Conservation (phyloP, 2,329 filamentous ascomycete genomes). For the Pseudopithomyces maydicus region DNA sequence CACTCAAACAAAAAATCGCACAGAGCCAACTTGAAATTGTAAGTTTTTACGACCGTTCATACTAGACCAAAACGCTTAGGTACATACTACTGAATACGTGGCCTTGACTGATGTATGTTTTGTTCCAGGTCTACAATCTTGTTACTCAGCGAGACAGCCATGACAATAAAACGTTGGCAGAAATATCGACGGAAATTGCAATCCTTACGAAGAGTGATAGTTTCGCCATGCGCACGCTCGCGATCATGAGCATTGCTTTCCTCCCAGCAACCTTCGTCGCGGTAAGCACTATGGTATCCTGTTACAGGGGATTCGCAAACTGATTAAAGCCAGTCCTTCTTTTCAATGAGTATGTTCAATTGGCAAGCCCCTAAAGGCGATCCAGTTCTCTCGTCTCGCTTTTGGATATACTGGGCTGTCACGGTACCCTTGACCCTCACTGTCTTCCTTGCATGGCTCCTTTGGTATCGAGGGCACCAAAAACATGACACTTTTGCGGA, state of each 20-base stretch:
- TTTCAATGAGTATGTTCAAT: conserved; percentile 6
- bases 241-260: conserved; percentile 1
- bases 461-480: background rate
- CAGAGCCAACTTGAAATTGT: conserved; percentile 7
- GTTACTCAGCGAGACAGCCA: conserved; percentile 4
- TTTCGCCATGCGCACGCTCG: conserved; percentile 1
- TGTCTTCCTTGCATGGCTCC: background rate
- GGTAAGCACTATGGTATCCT: background rate
- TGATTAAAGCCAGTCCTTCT: background rate
- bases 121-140: conserved; percentile 4
- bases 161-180: background rate
- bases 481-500: background rate
- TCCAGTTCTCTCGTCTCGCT: background rate
- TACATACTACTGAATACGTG: background rate
- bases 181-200: conserved; percentile 1
- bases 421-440: background rate
- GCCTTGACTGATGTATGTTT: background rate
- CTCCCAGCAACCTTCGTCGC: conserved; percentile 1
- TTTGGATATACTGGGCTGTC: conserved; percentile 5
- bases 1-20: conserved; percentile 5
- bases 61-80: too few relatives aligned
- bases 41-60: too few relatives aligned
- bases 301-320: background rate
- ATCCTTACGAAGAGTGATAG: conserved; percentile 1
- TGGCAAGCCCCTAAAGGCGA: background rate